Conservation (phyloP, 805 yeast species). For the Hanseniaspora jakobsenii region DNA sequence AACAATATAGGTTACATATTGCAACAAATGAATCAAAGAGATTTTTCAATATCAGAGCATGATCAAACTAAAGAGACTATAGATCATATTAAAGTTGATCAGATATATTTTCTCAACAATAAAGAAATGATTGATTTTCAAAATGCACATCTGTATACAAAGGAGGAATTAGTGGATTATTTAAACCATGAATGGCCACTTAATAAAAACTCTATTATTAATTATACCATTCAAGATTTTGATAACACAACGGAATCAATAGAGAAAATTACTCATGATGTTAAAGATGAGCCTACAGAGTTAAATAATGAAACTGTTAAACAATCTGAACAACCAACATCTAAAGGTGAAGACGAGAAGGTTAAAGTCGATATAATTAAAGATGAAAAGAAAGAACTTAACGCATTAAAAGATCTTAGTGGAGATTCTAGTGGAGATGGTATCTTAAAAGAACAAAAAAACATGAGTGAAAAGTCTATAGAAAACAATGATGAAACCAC, state of each 20-base stretch:
- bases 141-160: background rate
- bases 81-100: background rate
- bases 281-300: no score
- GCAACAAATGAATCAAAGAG: conserved; percentile 5
- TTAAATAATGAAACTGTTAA: background rate
- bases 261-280: no score
- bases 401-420: no score
- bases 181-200: conserved; percentile 7
- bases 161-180: conserved; percentile 2
- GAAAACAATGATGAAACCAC: no score
- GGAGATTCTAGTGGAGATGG: no score
- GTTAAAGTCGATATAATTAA: no score
- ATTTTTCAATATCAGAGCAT: background rate
- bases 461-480: no score
- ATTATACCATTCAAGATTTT: background rate
- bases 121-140: conserved; percentile 1
- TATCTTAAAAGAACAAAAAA: no score
- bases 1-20: background rate
- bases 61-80: background rate
- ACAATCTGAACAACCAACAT: no score
- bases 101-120: conserved; percentile 10
- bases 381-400: no score
- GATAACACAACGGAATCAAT: background rate
- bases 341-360: no score
- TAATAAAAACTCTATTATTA: background rate